Evolutionary conservation across 1,284 basidiomycete genomes (phyloP), one percentile per base, ranked within the genome.

Genomic region (Ceratobasidium sp.): DNA sequence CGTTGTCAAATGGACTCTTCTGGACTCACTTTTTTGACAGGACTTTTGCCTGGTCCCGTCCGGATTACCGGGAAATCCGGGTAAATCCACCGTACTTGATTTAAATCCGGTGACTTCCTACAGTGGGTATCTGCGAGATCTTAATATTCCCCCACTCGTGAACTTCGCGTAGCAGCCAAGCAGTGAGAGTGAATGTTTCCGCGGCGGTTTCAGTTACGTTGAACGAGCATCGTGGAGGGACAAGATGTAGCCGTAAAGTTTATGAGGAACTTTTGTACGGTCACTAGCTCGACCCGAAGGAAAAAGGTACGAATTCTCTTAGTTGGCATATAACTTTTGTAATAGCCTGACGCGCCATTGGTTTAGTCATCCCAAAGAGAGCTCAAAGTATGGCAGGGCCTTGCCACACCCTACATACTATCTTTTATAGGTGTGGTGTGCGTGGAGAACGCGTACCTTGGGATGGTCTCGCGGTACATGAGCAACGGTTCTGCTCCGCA

Each of bases 381-480:
- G 51, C 51, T 52, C 19, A 52, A 19, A n/a, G 51, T 19, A 22
- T 52, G 51, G 51, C 51, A 52, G n/a, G n/a, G n/a, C n/a, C 71
- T 75, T 19, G 71, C 62, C 7, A n/a, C 71, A 75, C 40, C 61
- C 71, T 4, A 75, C 19, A 75, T 75, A 19, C 22, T 75, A 54
- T 61, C 71, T 0, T 75, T 75, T 19, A 51, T 75, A 22, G 71
- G 71, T 25, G 71, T 75, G 32, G 71, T 75, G 25, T 64, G 59
- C 43, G 71, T 75, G 34, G 71, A 75, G 5, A 75, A 75, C 22
- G 57, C 66, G 62, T 75, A 75, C 44, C 37, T 75, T 17, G 71
- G 71, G 25, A 75, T 75, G 71, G 71, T 75, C 2, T 75, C 71
- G 4, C 71, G 61, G 19, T 75, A 75, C 44, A 75, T 75, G 71